These are phyloP conservation scores for Phytopythium chamaehyphon DNA, from an alignment of 352 stramenopile species.

Conservation along the genomic window DNA sequence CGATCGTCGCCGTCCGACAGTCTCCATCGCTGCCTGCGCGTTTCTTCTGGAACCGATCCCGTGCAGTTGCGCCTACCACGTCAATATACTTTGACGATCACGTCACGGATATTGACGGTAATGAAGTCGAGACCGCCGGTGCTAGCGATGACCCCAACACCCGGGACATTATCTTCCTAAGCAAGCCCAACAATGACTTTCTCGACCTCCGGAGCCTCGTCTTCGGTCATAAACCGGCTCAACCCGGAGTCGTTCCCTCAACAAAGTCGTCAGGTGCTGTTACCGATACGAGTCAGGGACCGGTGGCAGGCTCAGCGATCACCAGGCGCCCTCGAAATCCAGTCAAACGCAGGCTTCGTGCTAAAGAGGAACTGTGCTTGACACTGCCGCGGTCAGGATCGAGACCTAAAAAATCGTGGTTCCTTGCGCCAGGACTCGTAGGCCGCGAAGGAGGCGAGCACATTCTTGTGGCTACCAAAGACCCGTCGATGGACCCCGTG, in stretches of 20 bases:
- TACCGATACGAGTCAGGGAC: not conserved
- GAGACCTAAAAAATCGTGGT: conserved; percentile 53
- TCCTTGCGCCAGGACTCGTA: conserved; percentile 51
- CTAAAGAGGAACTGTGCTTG: conserved; percentile 56
- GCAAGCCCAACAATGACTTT: conserved; percentile 3
- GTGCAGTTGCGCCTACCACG: not conserved
- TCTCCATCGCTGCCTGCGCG: not conserved
- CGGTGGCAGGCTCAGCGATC: not conserved
- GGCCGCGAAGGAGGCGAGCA: conserved; percentile 50
- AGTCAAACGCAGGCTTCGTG: conserved; percentile 23
- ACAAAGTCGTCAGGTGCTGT: not conserved
- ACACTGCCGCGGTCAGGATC: conserved; percentile 30
- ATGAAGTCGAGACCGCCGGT: not conserved
- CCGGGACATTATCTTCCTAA: conserved; percentile 6
- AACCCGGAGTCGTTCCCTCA: not conserved
- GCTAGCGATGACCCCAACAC: not conserved
- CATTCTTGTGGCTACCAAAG: conserved; percentile 46
- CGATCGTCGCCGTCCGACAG: not conserved
- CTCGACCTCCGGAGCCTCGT: conserved; percentile 4
- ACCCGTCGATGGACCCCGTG: conserved; percentile 55
- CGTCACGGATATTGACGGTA: not conserved
- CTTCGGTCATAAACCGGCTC: not conserved
- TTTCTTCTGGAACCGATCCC: conserved; percentile 1
- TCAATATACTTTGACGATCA: conserved; percentile 6
- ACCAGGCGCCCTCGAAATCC: not conserved